Evolutionary conservation across 78 protist species (phyloP), one percentile per base, ranked within the genome.

Genomic region (Dictyostelium purpureum): DNA sequence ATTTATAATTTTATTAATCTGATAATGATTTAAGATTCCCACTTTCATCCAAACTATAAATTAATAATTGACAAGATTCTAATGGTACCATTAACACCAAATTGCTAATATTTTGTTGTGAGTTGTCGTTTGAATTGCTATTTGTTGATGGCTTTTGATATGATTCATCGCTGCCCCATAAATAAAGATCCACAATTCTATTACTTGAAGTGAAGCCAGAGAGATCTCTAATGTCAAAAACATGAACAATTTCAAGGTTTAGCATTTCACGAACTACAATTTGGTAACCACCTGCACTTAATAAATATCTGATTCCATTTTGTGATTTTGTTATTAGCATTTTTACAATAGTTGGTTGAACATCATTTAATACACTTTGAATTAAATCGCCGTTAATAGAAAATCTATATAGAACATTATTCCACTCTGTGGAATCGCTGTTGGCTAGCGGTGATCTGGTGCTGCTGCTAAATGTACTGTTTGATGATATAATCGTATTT

Each of bases 261-360:
- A 85, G 31, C 51, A 70, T 24, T 11, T 85, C 92, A 16, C 92
- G 35, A 10, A 85, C 79, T 4, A 85, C 76, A 12, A 85, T 85
- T 59, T 85, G 92, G 26, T 85, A 85, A 19, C 82, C 82, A 59
- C 92, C 92, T 1, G 92, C 80, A 7, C 82, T 85, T 16, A 85
- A 52, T 16, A 85, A 40, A 45, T 73, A 85, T 28, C 75, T 63
- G 0, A 21, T 59, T 19, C 80, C 66, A 56, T 49, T 28, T 37
- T 42, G 59, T 28, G 92, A 47, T 61, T 66, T 43, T 12, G 79
- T 59, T 6, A 35, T 47, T 1, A 85, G 24, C 80, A 85, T 85
- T 51, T 85, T 85, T 5, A 59, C 57, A 31, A 85, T 85, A 14
- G 24, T 35, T 6, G 92, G 92, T 35, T 85, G 92, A 19, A 85